Evolutionary conservation across 495 filamentous ascomycete species (phyloP), one percentile per base, ranked within the genome.

Genomic region (Hypoxylon lienhwacheense): DNA sequence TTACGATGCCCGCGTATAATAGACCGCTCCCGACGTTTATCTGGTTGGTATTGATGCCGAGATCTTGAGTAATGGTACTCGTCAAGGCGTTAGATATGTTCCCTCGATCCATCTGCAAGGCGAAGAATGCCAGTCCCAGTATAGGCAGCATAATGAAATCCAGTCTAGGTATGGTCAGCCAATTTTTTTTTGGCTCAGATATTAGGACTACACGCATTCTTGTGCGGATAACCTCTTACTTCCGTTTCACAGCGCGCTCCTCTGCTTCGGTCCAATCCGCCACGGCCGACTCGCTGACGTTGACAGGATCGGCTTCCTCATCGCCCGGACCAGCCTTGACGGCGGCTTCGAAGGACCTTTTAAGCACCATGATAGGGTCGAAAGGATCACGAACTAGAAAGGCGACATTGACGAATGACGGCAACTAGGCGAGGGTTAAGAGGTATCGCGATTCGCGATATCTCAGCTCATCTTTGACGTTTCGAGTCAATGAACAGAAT

Each of bases 1-100:
- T 55, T 1, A 83, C 80, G 12, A 84, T 81, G 0, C 81, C 80
- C 5, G 75, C 72, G 0, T 76, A 80, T 0, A 84, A 66, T 22
- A 85, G 59, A 53, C 80, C 77, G 2, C 75, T 71, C 4, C 82
- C 82, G 32, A 80, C 61, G 25, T 85, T 85, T 54, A 84, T 73
- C 63, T 84, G 77, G 47, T 80, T 77, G 3, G 79, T 79, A 3
- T 68, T 77, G 54, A 85, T 78, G 12, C 70, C 65, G 7, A 83
- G 67, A 45, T 84, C 81, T 17, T 69, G 42, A 1, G 76, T 76
- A 50, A 84, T 79, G 42, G 69, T 72, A 7, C 69, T 74, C 11
- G 81, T 83, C 14, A 78, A 42, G 4, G 73, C 74, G 28, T 66
- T 75, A 48, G 74, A 73, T 58, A 80, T 77, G 39, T 80, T 80